A percentile compares a stretch with the other conserved stretches of the same genome.
Evolutionary conservation across 495 filamentous ascomycete species (phyloP).

Genomic region (Cercophora scortea): DNA sequence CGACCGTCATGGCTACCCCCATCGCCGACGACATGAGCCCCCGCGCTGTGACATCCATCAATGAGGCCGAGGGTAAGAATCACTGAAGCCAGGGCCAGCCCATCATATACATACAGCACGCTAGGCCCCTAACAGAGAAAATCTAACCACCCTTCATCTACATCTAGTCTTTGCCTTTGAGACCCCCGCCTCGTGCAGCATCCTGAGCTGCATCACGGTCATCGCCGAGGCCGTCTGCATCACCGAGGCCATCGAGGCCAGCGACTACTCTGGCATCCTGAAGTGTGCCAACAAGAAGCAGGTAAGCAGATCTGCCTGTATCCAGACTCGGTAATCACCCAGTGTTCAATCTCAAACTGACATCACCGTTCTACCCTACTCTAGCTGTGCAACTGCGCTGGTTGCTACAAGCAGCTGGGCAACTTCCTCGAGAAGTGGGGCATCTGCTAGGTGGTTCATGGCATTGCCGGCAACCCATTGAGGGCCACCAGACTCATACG

Average conservation of each 20-base stretch:
- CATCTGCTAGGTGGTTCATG: conserved; percentile 4
- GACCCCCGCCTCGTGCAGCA: conserved; percentile 6
- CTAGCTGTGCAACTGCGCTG: conserved; percentile 14
- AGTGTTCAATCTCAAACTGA: no score
- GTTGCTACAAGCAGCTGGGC: conserved; percentile 10
- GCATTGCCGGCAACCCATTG: no score
- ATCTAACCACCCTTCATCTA: neutral
- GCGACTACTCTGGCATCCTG: conserved; percentile 9
- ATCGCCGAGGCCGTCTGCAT: conserved; percentile 12
- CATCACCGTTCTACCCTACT: neutral
- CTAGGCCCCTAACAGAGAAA: neutral
- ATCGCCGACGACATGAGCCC: conserved; percentile 6
- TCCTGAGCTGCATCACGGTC: conserved; percentile 14
- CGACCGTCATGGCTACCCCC: conserved; percentile 2
- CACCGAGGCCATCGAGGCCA: conserved; percentile 7
- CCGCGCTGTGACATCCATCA: conserved; percentile 1
- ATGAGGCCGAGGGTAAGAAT: conserved; percentile 10
- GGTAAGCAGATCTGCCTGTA: no score
- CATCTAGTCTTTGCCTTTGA: conserved; percentile 10
- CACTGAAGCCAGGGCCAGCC: no score
- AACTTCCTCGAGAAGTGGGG: conserved; percentile 12
- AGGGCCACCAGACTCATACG: no score
- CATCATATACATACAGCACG: neutral
- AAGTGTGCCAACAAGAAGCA: conserved; percentile 14
- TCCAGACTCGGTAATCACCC: no score